phyloP scores from a whole-genome alignment of 2,329 filamentous ascomycete genomes.

The Botrytis pseudocinerea region DNA sequence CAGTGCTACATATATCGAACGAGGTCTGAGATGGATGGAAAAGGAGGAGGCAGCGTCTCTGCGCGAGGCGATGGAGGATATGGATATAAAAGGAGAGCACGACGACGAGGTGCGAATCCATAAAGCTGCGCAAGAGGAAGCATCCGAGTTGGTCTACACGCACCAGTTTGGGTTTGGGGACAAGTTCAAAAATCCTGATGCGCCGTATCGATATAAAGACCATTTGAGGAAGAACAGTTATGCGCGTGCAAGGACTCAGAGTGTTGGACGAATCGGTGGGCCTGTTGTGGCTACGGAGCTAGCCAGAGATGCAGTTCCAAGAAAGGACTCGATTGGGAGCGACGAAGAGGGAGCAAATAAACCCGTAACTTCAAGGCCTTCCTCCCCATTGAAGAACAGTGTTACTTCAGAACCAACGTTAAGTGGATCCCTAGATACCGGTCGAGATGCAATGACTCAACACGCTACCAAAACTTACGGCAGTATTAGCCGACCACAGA shows the following conservation, averaged over 20 bases:
- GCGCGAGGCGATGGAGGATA: constrained; percentile 70
- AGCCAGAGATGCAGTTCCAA: constrained; percentile 35
- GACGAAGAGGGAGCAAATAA: constrained; percentile 37
- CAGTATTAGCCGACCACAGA: constrained; percentile 28
- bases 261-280: constrained; percentile 52
- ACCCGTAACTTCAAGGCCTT: constrained; percentile 1
- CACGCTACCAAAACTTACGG: constrained; percentile 35
- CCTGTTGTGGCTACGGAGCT: constrained; percentile 45
- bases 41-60: constrained; percentile 73
- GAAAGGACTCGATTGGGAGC: constrained; percentile 41
- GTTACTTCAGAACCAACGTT: constrained; percentile 34
- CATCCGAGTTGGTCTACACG: constrained; percentile 75
- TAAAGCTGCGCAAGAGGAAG: constrained; percentile 71
- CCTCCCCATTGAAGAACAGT: constrained; percentile 41
- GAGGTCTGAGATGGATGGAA: constrained; percentile 75
- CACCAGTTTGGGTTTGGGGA: constrained; percentile 67
- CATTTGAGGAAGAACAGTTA: constrained; percentile 73
- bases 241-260: constrained; percentile 64
- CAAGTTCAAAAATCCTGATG: constrained; percentile 56
- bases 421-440: constrained; percentile 34
- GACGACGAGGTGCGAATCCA: constrained; percentile 65
- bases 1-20: constrained; percentile 70
- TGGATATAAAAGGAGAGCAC: constrained; percentile 57
- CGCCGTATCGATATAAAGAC: constrained; percentile 66
- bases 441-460: constrained; percentile 23